Percentiles rank a stretch among this genome's conserved stretches.
Evolutionary conservation across 2,329 filamentous ascomycete genomes (phyloP).

Genomic region (Sporothrix humicola): DNA sequence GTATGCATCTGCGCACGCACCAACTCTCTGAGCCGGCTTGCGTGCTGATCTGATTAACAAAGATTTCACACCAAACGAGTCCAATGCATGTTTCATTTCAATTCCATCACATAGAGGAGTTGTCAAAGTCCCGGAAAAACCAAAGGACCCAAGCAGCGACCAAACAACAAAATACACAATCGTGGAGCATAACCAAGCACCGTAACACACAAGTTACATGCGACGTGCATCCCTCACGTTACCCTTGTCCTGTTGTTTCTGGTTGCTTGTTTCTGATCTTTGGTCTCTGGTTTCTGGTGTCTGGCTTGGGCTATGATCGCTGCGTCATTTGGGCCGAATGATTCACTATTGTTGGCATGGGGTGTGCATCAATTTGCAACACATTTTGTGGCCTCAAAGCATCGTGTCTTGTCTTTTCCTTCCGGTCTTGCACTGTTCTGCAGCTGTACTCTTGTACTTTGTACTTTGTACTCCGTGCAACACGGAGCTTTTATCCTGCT

Average conservation of each 20-base stretch:
- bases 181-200: neutral
- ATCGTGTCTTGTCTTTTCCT: neutral
- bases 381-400: neutral
- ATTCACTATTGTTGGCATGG: neutral
- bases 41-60: neutral
- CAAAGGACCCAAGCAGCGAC: neutral
- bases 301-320: no score
- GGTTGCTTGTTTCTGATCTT: no score
- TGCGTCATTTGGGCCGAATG: slow-evolving; percentile 17
- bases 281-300: no score
- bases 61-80: no score
- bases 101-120: neutral
- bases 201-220: neutral
- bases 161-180: neutral
- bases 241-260: neutral
- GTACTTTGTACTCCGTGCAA: neutral
- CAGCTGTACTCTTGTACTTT: neutral
- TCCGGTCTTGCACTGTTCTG: neutral
- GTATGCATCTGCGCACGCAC: slow-evolving; percentile 6
- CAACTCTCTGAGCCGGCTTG: neutral
- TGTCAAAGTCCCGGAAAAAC: neutral
- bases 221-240: neutral
- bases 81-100: neutral
- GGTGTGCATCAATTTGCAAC: neutral
- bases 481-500: slow-evolving; percentile 9